Base-by-base conservation (phyloP, 192 early-diverging fungal genomes). In the Diversispora eburnea region DNA sequence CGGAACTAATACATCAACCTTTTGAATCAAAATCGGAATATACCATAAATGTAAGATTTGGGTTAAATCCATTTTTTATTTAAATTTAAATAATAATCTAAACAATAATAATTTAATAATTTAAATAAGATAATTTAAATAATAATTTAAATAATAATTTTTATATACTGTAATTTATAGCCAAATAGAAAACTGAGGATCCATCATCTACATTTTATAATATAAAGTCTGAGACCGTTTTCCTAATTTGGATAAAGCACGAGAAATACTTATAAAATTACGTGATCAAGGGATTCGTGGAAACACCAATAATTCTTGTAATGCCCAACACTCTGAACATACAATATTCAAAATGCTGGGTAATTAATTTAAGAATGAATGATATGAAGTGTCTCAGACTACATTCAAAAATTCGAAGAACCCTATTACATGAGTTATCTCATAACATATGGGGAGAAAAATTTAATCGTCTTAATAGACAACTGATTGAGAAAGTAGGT, bases 291-390 rank as follows among this genome's bases (percentile, higher is more conserved):
- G 88, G 20, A 84, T 89, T 42, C 47, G 72, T 25, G 83, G 72
- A 55, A 85, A 33, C 80, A 88, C 75, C 75, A 84, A 76, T 94
- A 94, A 76, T 75, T 94, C n/a, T n/a, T n/a, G n/a, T n/a, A n/a
- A n/a, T n/a, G n/a, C n/a, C n/a, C n/a, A 12, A 86, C 89, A 39
- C 91, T 91, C 80, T 19, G 89, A 93, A 71, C 77, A 76, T 20
- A 76, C 85, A 6, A 86, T 94, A 45, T 78, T 73, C 73, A 78
- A 20, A 94, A 93, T 77, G 77, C 74, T 51, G 93, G 93, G 9
- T 80, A 90, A 62, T 77, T 84, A 55, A 93, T 94, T 74, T 94
- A n/a, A 81, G 93, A 9, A 93, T 91, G 3, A 84, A 93, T 78
- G 86, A 88, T 74, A 75, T 92, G 64, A 83, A 86, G 49, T 91